phyloP scores from a whole-genome alignment of 2,329 filamentous ascomycete genomes.

The Magnaporthiopsis rhizophila region DNA sequence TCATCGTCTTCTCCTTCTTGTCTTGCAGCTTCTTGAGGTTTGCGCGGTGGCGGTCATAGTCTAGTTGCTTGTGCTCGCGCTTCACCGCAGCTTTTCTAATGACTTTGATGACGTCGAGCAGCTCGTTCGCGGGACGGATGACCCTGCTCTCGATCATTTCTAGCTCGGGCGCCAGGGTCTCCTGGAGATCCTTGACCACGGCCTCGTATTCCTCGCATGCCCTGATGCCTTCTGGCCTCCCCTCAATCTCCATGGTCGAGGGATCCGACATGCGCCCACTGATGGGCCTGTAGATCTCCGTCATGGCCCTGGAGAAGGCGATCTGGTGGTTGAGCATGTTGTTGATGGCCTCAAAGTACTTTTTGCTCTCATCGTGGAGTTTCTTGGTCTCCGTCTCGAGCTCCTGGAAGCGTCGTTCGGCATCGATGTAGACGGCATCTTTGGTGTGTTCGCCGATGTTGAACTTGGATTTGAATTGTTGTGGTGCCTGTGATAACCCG shows the following conservation, averaged over 20 bases:
- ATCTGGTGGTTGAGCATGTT: constrained; percentile 97
- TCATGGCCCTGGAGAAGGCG: constrained; percentile 92
- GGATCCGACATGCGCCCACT: constrained; percentile 93
- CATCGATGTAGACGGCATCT: constrained; percentile 88
- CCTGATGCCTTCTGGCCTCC: constrained; percentile 85
- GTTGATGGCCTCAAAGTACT: constrained; percentile 97
- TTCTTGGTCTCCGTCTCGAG: constrained; percentile 94
- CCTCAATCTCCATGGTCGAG: constrained; percentile 69
- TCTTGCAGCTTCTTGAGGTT: constrained; percentile 90
- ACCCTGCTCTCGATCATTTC: constrained; percentile 95
- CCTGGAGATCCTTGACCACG: constrained; percentile 83
- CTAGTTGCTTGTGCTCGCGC: constrained; percentile 94
- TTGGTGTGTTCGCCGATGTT: constrained; percentile 95
- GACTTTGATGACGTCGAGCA: constrained; percentile 89
- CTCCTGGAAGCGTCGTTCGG: constrained; percentile 88
- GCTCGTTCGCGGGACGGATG: constrained; percentile 85
- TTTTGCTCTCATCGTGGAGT: constrained; percentile 92
- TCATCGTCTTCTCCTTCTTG: constrained; percentile 92
- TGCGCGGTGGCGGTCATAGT: constrained; percentile 82
- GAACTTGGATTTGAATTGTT: constrained; percentile 85
- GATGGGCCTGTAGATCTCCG: constrained; percentile 96
- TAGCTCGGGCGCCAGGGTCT: constrained; percentile 80
- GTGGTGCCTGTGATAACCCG: constrained; percentile 58
- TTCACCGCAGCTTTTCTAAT: constrained; percentile 84
- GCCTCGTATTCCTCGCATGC: constrained; percentile 95